These are phyloP conservation scores for Aspergillus saccharolyticus DNA, from an alignment of 495 filamentous ascomycete genomes.

Conservation along the genomic window DNA sequence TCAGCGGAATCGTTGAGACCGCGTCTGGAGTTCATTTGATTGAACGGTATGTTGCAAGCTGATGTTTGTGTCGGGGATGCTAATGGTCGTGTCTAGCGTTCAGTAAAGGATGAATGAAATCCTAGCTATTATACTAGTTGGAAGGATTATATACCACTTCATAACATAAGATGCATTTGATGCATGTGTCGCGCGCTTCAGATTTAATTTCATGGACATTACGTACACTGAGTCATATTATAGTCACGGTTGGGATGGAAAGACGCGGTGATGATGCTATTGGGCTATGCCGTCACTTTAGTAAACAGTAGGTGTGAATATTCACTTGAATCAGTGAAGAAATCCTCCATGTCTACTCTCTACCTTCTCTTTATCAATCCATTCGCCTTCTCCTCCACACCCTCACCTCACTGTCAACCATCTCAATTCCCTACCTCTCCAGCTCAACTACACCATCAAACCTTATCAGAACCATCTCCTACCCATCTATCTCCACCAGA, in stretches of 20 bases:
- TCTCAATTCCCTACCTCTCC: not conserved
- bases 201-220: too few relatives aligned
- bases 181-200: too few relatives aligned
- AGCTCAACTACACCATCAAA: not conserved
- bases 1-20: conserved; percentile 82
- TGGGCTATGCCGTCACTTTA: too few relatives aligned
- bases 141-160: too few relatives aligned
- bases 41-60: conserved; percentile 61
- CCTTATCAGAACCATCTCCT: not conserved
- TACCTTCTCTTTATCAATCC: not conserved
- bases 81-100: conserved; percentile 21
- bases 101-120: conserved; percentile 22
- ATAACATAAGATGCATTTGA: too few relatives aligned
- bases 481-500: not conserved
- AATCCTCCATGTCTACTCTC: not conserved
- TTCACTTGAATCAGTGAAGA: too few relatives aligned
- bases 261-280: too few relatives aligned
- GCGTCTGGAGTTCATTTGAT: conserved; percentile 96
- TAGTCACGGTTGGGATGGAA: too few relatives aligned
- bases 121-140: conserved; percentile 3
- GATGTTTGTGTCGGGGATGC: conserved; percentile 1
- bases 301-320: too few relatives aligned
- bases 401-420: not conserved
- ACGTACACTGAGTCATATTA: too few relatives aligned
- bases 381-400: not conserved